These are phyloP conservation scores for Balakata baccata DNA, from an alignment of 345 rosid genomes.

Conservation along the genomic window DNA sequence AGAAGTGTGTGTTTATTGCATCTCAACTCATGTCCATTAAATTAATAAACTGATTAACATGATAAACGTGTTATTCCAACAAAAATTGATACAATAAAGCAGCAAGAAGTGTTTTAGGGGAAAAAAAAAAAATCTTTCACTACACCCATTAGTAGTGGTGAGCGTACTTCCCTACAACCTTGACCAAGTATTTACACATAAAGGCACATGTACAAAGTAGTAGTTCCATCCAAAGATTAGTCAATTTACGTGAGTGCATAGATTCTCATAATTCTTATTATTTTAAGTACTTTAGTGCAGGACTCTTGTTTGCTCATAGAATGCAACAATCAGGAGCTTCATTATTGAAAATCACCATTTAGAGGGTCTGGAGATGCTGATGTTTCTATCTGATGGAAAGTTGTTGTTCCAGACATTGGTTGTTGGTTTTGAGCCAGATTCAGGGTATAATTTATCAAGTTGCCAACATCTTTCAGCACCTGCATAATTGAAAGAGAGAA, in stretches of 20 bases:
- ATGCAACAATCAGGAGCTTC: slow-evolving; percentile 3
- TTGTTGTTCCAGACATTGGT: slow-evolving; percentile 75
- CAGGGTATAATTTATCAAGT: slow-evolving; percentile 71
- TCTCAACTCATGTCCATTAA: not conserved
- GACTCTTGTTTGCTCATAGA: not conserved
- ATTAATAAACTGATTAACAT: not conserved
- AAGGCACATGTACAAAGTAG: not conserved
- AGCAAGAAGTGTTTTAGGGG: not conserved
- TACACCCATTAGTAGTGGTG: not conserved
- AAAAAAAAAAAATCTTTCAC: not conserved
- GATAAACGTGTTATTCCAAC: not conserved
- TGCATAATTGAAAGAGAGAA: slow-evolving; percentile 28
- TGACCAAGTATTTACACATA: not conserved
- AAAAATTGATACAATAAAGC: not conserved
- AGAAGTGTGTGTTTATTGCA: not conserved
- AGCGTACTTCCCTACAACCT: not conserved
- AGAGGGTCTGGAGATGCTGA: slow-evolving; percentile 66
- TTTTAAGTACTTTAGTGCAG: not conserved
- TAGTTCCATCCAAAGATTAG: not conserved
- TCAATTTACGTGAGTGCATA: not conserved
- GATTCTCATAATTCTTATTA: not conserved
- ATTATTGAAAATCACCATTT: slow-evolving; percentile 51
- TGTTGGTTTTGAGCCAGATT: slow-evolving; percentile 65
- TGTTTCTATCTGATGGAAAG: slow-evolving; percentile 72
- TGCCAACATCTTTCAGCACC: slow-evolving; percentile 86